Evolutionary conservation across 805 yeast genomes (phyloP), one percentile per base, ranked within the genome.

Genomic region (Lipomyces chichibuensis): DNA sequence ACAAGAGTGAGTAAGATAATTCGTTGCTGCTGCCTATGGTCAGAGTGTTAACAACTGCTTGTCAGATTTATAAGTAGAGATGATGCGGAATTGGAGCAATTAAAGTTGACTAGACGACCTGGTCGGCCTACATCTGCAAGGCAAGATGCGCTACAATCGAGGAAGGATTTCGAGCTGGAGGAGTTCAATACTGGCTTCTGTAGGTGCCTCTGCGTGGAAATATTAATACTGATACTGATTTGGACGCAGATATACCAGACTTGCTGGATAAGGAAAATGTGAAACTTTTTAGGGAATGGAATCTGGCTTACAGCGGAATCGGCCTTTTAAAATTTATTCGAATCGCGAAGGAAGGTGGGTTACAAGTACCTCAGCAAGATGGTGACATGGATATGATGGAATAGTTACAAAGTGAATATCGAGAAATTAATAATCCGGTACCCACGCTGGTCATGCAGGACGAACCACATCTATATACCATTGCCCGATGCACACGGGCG

Each of bases 121-220:
- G 96, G 96, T 20, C 84, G 98, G 79, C 97, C 99, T 9, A 84
- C 90, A 20, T 78, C 90, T 5, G 85, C 84, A 67, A 86, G 87
- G 75, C 97, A 91, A 74, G 87, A 86, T 71, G 74, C 85, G 27
- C 77, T 92, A 65, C 89, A 90, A 72, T 84, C 84, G 70, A 85
- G 85, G 74, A 82, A 82, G 57, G 86, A 88, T 62, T 79, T 83
- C 59, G 98, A 93, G 65, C 61, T 74, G 51, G 84, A 84, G 53
- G 86, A 89, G 65, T 92, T 84, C 73, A 80, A 78, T 25, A 83
- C 91, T 0, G 99, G 99, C 0, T 85, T 83, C 71, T 66, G 69
- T 72, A 63, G 59, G 74, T 72, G 23, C 13, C 13, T 13, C 14
- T 13, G 25, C 35, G 25, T 43, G 78, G 82, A 43, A 17, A 43